Evolutionary conservation across 805 yeast genomes (phyloP).

Genomic region (Blastobotrys peoriensis): DNA sequence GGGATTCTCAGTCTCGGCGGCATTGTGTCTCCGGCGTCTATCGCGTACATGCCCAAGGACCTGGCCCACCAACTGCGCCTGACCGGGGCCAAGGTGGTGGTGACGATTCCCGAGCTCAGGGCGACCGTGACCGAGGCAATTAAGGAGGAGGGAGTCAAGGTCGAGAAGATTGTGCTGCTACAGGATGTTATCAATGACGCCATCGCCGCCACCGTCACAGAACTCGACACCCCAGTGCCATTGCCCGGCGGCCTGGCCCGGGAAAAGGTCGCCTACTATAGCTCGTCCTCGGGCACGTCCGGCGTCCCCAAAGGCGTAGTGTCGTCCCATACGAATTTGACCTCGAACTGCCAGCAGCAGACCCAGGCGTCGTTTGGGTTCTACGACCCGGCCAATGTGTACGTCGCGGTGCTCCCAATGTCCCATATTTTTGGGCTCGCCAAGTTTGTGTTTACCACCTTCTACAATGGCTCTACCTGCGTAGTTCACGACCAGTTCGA

Average conservation of each 20-base stretch:
- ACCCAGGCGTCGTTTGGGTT: background rate
- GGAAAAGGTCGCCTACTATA: slow-evolving; percentile 21
- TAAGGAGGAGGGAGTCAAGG: background rate
- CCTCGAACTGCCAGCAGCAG: slow-evolving; percentile 28
- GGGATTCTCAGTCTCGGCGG: slow-evolving; percentile 24
- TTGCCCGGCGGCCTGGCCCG: slow-evolving; percentile 2
- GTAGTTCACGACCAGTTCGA: slow-evolving; percentile 31
- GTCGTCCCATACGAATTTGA: slow-evolving; percentile 47
- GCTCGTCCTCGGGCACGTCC: slow-evolving; percentile 27
- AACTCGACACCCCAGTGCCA: background rate
- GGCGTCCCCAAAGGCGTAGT: slow-evolving; percentile 75
- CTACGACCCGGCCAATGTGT: slow-evolving; percentile 2
- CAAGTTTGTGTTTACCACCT: slow-evolving; percentile 67
- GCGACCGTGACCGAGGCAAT: background rate
- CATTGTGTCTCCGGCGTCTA: slow-evolving; percentile 28
- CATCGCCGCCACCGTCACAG: background rate
- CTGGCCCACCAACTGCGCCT: slow-evolving; percentile 24
- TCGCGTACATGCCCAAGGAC: slow-evolving; percentile 27
- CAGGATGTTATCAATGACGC: slow-evolving; percentile 2
- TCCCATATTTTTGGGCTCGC: slow-evolving; percentile 52
- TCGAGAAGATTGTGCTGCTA: background rate
- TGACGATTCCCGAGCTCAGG: slow-evolving; percentile 2
- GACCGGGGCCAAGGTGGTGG: slow-evolving; percentile 9
- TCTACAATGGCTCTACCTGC: slow-evolving; percentile 28
- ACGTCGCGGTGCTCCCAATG: slow-evolving; percentile 16